Conservation (phyloP, 306 rosid species). For the Aeschynomene evenia region DNA sequence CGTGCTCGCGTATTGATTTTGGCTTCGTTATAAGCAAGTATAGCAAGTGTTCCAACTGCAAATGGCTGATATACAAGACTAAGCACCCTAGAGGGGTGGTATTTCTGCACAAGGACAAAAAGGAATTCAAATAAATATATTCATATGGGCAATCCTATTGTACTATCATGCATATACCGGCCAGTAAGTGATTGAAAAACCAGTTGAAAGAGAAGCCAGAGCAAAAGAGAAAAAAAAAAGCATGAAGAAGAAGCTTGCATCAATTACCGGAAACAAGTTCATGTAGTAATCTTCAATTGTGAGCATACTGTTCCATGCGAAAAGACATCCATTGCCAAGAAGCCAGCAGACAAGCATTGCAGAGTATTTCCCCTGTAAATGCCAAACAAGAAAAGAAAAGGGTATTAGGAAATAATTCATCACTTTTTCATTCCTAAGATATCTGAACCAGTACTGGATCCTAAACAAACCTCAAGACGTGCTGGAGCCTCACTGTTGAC, state of each 20-base stretch:
- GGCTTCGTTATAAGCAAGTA: slow-evolving; percentile 63
- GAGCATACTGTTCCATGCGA: slow-evolving; percentile 94
- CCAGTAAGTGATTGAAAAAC: background rate
- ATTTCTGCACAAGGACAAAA: slow-evolving; percentile 49
- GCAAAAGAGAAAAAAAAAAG: background rate
- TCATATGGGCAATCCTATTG: background rate
- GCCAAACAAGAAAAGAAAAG: background rate
- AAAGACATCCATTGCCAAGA: slow-evolving; percentile 90
- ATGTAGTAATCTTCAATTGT: slow-evolving; percentile 76
- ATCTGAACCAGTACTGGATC: background rate
- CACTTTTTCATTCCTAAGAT: background rate
- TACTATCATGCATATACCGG: background rate
- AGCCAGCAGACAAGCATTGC: slow-evolving; percentile 73
- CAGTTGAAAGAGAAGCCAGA: background rate
- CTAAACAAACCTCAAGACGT: slow-evolving; percentile 55
- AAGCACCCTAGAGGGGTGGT: slow-evolving; percentile 83
- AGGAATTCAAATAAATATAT: background rate
- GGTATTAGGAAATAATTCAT: slow-evolving; percentile 5
- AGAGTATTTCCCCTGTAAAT: slow-evolving; percentile 57
- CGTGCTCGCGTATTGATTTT: slow-evolving; percentile 64
- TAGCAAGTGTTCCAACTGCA: slow-evolving; percentile 62
- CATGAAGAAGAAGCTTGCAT: background rate
- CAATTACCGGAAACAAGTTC: slow-evolving; percentile 68
- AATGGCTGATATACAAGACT: slow-evolving; percentile 85
- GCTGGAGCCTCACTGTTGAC: slow-evolving; percentile 36